phyloP scores from a whole-genome alignment of 2,329 filamentous ascomycete genomes.

The Paradendryphiella salina region DNA sequence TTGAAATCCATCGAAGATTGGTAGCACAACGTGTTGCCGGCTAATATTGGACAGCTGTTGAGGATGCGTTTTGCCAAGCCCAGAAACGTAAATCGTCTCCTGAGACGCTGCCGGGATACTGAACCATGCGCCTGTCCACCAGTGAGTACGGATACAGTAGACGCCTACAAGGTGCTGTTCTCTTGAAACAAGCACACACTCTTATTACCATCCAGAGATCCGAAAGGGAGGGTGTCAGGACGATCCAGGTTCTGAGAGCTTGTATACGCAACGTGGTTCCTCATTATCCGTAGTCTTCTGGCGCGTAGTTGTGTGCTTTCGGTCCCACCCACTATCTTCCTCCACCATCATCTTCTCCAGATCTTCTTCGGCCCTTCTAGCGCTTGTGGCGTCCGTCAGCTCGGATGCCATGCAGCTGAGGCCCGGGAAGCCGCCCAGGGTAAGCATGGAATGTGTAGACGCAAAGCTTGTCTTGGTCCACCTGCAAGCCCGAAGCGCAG shows the following conservation, averaged over 20 bases:
- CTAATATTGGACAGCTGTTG: conserved; percentile 3
- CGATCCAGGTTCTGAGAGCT: conserved; percentile 7
- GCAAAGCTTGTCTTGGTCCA: conserved; percentile 4
- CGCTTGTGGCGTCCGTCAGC: conserved; percentile 20
- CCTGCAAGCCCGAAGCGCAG: conserved; percentile 6
- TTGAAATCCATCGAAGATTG: conserved; percentile 1
- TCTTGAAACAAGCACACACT: background rate
- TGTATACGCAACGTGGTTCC: conserved; percentile 18
- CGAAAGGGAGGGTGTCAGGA: conserved; percentile 2
- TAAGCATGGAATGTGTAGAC: conserved; percentile 9
- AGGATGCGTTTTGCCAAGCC: background rate
- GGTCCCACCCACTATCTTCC: conserved; percentile 15
- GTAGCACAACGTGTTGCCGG: conserved; percentile 3
- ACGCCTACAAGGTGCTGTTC: conserved; percentile 2
- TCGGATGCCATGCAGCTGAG: conserved; percentile 20
- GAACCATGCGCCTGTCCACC: conserved; percentile 10
- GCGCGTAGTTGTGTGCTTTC: conserved; percentile 12
- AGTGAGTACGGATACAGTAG: background rate
- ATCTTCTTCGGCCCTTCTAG: conserved; percentile 28
- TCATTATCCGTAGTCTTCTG: conserved; percentile 18
- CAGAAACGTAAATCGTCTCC: conserved; percentile 3
- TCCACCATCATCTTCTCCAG: conserved; percentile 15
- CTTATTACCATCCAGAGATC: conserved; percentile 1
- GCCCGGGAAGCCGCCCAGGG: conserved; percentile 10
- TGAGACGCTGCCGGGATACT: conserved; percentile 5